Evolutionary conservation across 306 rosid species (phyloP), one percentile per base, ranked within the genome.

Genomic region (Alnus rubra): DNA sequence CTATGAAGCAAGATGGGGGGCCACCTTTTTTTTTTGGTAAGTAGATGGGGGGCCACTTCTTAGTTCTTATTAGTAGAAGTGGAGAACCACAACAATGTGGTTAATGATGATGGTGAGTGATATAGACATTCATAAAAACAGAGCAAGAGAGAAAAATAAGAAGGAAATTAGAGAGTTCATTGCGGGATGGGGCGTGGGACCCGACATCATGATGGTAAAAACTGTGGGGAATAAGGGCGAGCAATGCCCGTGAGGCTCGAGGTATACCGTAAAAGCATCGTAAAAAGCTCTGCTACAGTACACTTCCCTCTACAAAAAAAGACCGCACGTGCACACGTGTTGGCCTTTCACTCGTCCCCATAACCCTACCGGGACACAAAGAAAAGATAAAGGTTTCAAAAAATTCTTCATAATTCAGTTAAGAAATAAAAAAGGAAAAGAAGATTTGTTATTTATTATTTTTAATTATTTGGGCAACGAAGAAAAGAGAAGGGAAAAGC

Each of bases 341-440:
- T 68, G 72, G 31, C 30, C 72, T 42, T 68, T 68, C 50, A 68
- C 51, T 68, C 14, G 72, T 9, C 14, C 31, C 72, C 72, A 39
- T 8, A 8, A 8, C 71, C 23, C 15, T 3, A 67, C 51, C 2
- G 28, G 12, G 7, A n/a, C n/a, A n/a, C n/a, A n/a, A n/a, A n/a
- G n/a, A n/a, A n/a, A n/a, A n/a, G n/a, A n/a, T 16, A 62, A 67
- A 35, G 33, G 45, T 0, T 6, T 31, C 4, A 23, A 2, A 15
- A 64, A 64, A 13, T 64, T 14, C 69, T 63, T 31, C 69, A 33
- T 16, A 68, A 31, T 39, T 68, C 16, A 10, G 35, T 55, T 15
- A 33, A 70, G 9, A 55, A 56, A 9, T 9, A 1, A 49, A 45
- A 47, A 19, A 56, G 5, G 23, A 11, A 56, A n/a, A 23, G 18